Evolutionary conservation across 768 basidiomycete species (phyloP).

Genomic region (Tulasnella sp.): DNA sequence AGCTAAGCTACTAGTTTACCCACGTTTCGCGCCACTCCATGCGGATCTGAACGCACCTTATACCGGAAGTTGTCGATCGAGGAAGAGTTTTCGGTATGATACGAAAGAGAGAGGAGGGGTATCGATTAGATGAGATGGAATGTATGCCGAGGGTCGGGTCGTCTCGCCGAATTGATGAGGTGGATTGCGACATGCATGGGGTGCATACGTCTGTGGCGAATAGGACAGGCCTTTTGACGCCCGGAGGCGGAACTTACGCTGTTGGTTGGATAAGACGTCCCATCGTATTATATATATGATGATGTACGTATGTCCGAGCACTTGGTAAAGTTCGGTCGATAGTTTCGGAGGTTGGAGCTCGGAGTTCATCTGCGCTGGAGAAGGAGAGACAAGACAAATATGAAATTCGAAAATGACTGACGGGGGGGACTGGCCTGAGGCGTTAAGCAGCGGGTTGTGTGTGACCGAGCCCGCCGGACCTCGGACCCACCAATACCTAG

Average conservation of each 20-base stretch:
- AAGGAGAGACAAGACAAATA: not conserved
- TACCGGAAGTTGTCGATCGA: not conserved
- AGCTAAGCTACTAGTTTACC: too few relatives aligned
- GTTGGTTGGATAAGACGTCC: not conserved
- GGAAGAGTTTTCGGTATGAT: not conserved
- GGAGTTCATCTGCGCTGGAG: not conserved
- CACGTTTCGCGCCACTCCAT: not conserved
- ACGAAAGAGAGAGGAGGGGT: not conserved
- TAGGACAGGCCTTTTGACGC: too few relatives aligned
- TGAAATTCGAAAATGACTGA: not conserved
- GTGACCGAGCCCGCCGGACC: not conserved
- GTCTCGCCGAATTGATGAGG: not conserved
- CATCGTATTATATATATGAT: not conserved
- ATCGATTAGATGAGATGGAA: not conserved
- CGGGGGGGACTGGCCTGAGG: not conserved
- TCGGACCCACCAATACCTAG: not conserved
- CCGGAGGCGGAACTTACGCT: not conserved
- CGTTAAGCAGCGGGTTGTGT: not conserved
- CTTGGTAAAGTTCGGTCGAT: not conserved
- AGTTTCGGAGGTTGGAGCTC: not conserved
- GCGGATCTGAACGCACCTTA: not conserved
- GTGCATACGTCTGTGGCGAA: too few relatives aligned
- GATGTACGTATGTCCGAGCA: not conserved
- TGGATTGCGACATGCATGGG: not conserved
- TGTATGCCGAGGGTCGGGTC: not conserved